A percentile compares a stretch with the other conserved stretches of the same genome.
These are phyloP conservation scores for Colletotrichum sp. DNA, from an alignment of 2,329 filamentous ascomycete genomes.

Conservation along the genomic window DNA sequence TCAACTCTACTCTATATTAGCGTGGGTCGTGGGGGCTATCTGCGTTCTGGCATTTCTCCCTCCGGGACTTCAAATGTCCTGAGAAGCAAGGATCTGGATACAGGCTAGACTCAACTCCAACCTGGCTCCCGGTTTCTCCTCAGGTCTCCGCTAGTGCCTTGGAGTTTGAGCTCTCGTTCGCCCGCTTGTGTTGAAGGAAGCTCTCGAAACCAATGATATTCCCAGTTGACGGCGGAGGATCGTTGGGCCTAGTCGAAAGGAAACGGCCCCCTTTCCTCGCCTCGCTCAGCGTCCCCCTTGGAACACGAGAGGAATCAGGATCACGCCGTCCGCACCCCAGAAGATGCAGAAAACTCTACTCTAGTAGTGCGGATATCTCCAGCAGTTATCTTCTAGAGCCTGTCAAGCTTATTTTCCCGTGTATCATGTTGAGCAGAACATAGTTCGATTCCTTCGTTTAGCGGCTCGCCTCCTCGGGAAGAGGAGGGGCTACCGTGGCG, in stretches of 20 bases:
- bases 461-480: neutral
- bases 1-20: neutral
- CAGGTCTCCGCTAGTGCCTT: neutral
- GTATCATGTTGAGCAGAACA: neutral
- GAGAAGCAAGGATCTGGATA: neutral
- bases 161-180: neutral
- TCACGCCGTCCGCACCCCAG: neutral
- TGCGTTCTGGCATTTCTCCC: neutral
- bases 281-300: neutral
- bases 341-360: conserved; percentile 1
- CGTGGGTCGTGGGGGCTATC: conserved; percentile 1
- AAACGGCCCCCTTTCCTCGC: neutral
- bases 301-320: conserved; percentile 8
- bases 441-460: neutral
- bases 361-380: neutral
- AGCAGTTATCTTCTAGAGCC: neutral
- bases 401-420: conserved; percentile 7
- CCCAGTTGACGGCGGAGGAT: neutral
- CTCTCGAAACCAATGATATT: neutral
- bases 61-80: neutral
- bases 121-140: neutral
- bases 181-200: neutral
- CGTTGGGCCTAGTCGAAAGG: neutral
- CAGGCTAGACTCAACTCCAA: neutral
- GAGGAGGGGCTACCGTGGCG: neutral